These are phyloP conservation scores for Phytophthora uliginosa DNA, from an alignment of 352 stramenopile species.

Conservation along the genomic window DNA sequence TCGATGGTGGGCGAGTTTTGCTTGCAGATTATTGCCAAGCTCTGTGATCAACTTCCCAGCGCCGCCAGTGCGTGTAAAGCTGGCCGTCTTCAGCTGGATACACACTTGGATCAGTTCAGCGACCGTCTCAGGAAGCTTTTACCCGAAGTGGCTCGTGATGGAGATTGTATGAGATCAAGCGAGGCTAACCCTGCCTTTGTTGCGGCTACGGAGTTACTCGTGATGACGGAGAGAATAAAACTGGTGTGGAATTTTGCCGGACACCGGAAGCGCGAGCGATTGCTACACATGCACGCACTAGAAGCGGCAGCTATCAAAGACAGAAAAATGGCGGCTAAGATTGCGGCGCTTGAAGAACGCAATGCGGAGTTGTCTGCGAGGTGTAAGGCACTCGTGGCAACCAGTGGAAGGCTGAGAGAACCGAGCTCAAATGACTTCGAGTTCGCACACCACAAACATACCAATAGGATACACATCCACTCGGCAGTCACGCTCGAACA, in stretches of 20 bases:
- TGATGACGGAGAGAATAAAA: constrained; percentile 58
- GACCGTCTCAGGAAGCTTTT: constrained; percentile 38
- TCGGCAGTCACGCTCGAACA: not conserved
- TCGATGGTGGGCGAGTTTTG: constrained; percentile 64
- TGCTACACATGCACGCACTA: constrained; percentile 33
- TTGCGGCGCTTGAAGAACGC: constrained; percentile 21
- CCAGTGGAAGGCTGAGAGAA: not conserved
- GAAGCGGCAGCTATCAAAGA: constrained; percentile 21
- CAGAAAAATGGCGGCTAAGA: constrained; percentile 11
- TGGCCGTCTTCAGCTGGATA: constrained; percentile 43
- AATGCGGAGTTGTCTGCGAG: constrained; percentile 22
- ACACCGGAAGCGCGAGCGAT: constrained; percentile 53
- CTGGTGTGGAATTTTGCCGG: constrained; percentile 57
- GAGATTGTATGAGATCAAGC: not conserved
- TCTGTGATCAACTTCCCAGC: constrained; percentile 66
- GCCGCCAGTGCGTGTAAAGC: constrained; percentile 32
- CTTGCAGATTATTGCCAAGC: constrained; percentile 55
- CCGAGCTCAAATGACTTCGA: not conserved
- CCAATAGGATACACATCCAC: not conserved
- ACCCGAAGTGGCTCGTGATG: constrained; percentile 9
- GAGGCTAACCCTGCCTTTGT: constrained; percentile 12
- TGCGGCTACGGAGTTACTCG: constrained; percentile 50
- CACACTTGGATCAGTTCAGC: constrained; percentile 56
- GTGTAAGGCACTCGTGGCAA: constrained; percentile 10
- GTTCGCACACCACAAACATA: not conserved